Conservation (phyloP, 805 yeast species). For the Myxozyma melibiosi region DNA sequence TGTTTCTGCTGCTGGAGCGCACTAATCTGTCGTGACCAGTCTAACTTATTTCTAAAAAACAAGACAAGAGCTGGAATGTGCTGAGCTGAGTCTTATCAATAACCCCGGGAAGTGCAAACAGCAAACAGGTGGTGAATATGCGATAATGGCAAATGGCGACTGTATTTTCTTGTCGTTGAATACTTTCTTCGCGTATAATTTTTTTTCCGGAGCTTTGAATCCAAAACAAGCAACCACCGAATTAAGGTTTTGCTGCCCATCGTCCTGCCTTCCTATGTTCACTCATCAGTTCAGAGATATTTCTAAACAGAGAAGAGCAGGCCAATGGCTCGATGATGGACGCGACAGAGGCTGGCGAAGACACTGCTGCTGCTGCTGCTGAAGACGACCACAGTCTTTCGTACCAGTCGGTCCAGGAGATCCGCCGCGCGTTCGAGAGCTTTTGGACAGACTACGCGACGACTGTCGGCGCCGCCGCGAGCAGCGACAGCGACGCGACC, state of each 20-base stretch:
- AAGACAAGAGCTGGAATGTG: too few relatives aligned
- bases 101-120: not conserved
- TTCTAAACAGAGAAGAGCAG: too few relatives aligned
- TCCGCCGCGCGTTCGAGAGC: slow-evolving; percentile 10
- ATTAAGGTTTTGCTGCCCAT: slow-evolving; percentile 1
- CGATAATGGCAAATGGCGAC: too few relatives aligned
- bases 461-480: not conserved
- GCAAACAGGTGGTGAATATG: too few relatives aligned
- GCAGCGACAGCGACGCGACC: not conserved
- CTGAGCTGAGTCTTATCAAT: too few relatives aligned
- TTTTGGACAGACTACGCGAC: slow-evolving; percentile 9
- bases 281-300: too few relatives aligned
- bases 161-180: too few relatives aligned
- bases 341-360: not conserved
- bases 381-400: slow-evolving; percentile 23
- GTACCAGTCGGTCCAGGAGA: slow-evolving; percentile 17
- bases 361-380: not conserved
- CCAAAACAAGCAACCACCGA: not conserved
- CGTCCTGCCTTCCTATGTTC: too few relatives aligned
- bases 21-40: not conserved
- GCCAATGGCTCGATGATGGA: too few relatives aligned
- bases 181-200: slow-evolving; percentile 11
- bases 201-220: slow-evolving; percentile 1
- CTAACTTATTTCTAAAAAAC: too few relatives aligned
- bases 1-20: slow-evolving; percentile 7